Evolutionary conservation across 2,329 filamentous ascomycete genomes (phyloP).

Genomic region (Claviceps sp.): DNA sequence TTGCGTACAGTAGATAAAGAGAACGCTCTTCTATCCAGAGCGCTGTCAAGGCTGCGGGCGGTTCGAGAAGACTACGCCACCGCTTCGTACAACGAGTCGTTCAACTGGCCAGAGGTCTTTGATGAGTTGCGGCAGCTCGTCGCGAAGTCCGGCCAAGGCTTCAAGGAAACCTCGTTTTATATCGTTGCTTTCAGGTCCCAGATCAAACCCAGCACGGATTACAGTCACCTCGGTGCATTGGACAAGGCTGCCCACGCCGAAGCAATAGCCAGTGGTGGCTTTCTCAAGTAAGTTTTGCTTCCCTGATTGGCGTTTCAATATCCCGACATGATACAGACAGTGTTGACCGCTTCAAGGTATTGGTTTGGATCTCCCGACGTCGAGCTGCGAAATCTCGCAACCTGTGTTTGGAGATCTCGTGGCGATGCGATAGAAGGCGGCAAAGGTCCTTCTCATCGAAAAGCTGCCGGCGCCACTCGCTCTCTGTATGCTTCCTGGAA

Average conservation of each 20-base stretch:
- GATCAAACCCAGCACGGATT: constrained; percentile 53
- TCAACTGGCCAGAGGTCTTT: constrained; percentile 63
- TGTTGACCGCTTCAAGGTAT: constrained; percentile 40
- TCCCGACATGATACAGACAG: not conserved
- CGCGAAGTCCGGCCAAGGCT: constrained; percentile 30
- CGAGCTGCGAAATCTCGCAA: constrained; percentile 66
- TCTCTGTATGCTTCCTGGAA: constrained; percentile 53
- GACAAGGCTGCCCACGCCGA: constrained; percentile 72
- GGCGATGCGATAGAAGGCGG: constrained; percentile 47
- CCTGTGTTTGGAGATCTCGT: constrained; percentile 53
- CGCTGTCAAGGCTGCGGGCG: constrained; percentile 50
- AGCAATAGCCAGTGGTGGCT: constrained; percentile 63
- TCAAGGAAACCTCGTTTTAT: constrained; percentile 58
- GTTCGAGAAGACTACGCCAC: constrained; percentile 62
- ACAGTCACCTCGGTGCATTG: constrained; percentile 53
- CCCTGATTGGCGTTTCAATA: not conserved
- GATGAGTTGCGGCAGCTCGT: constrained; percentile 40
- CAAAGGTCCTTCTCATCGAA: constrained; percentile 42
- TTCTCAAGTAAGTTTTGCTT: constrained; percentile 52
- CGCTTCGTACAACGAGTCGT: constrained; percentile 55
- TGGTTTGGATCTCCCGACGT: constrained; percentile 72
- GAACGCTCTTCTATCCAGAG: constrained; percentile 56
- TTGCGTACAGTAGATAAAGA: constrained; percentile 51
- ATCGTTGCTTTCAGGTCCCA: constrained; percentile 72
- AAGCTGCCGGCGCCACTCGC: constrained; percentile 53